These are phyloP conservation scores for Moelleriella libera DNA, from an alignment of 2,329 filamentous ascomycete genomes.

Conservation along the genomic window DNA sequence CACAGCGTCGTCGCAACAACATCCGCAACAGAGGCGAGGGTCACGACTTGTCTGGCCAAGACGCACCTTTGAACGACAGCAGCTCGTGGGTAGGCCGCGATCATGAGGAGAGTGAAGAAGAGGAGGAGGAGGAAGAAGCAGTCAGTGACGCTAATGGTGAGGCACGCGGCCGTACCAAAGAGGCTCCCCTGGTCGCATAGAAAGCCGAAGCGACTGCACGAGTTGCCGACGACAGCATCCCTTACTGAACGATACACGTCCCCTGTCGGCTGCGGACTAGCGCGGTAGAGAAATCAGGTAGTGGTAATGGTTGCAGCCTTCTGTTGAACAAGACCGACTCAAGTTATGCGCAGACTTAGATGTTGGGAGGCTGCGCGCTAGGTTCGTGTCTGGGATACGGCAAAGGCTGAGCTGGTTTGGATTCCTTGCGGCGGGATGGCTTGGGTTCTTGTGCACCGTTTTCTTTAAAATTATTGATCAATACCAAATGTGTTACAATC, in stretches of 20 bases:
- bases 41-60: constrained; percentile 71
- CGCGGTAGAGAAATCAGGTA: background rate
- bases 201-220: background rate
- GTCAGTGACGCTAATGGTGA: constrained; percentile 41
- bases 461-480: too few species aligned
- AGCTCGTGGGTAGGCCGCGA: constrained; percentile 76
- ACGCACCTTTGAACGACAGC: constrained; percentile 61
- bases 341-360: too few species aligned
- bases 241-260: too few species aligned
- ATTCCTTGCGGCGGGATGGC: constrained; percentile 11
- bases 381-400: too few species aligned
- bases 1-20: constrained; percentile 66
- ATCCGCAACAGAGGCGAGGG: constrained; percentile 53
- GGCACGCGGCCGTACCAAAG: constrained; percentile 39
- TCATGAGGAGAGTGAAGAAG: constrained; percentile 50
- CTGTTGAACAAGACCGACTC: too few species aligned
- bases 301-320: constrained; percentile 1
- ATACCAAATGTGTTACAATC: too few species aligned
- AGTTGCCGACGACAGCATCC: too few species aligned
- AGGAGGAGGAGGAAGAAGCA: constrained; percentile 42
- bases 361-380: too few species aligned
- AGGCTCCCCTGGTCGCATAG: constrained; percentile 28
- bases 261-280: too few species aligned
- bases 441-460: background rate
- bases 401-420: constrained; percentile 7